Conservation (phyloP, 768 basidiomycete species). For the Termitomyces sp. region DNA sequence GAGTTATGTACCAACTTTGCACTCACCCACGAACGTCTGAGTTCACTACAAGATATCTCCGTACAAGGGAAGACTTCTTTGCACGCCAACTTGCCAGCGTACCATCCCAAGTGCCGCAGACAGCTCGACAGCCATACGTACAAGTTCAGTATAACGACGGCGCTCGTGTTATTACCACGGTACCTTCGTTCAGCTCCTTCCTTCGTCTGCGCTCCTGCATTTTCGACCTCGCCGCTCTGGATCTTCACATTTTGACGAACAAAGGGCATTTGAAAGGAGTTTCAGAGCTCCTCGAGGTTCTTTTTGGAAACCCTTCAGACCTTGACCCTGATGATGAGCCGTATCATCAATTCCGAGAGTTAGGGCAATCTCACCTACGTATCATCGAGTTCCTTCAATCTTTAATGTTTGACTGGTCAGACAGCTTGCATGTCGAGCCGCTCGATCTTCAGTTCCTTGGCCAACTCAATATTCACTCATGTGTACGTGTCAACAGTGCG, state of each 20-base stretch:
- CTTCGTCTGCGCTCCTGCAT: constrained; percentile 81
- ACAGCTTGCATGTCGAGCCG: constrained; percentile 58
- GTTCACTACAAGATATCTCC: constrained; percentile 79
- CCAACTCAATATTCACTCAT: constrained; percentile 65
- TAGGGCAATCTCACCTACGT: constrained; percentile 79
- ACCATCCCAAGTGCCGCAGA: constrained; percentile 59
- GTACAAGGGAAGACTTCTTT: constrained; percentile 87
- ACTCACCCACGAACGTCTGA: constrained; percentile 82
- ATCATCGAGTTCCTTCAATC: constrained; percentile 89
- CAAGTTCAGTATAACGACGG: constrained; percentile 73
- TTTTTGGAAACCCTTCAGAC: constrained; percentile 67
- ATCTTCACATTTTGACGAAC: constrained; percentile 81
- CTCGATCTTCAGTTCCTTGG: constrained; percentile 62
- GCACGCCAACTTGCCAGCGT: constrained; percentile 77
- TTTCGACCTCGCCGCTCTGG: constrained; percentile 82
- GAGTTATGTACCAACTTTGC: constrained; percentile 81
- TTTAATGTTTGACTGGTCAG: constrained; percentile 85
- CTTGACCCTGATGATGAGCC: constrained; percentile 48
- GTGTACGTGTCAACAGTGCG: constrained; percentile 59
- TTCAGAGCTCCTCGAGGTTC: constrained; percentile 69
- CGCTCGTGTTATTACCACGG: constrained; percentile 62
- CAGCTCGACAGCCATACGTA: constrained; percentile 45
- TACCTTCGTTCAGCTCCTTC: constrained; percentile 68
- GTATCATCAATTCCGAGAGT: constrained; percentile 60
- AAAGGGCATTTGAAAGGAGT: constrained; percentile 74